Evolutionary conservation across 768 basidiomycete genomes (phyloP).

Genomic region (Fomitopsis pulvina): DNA sequence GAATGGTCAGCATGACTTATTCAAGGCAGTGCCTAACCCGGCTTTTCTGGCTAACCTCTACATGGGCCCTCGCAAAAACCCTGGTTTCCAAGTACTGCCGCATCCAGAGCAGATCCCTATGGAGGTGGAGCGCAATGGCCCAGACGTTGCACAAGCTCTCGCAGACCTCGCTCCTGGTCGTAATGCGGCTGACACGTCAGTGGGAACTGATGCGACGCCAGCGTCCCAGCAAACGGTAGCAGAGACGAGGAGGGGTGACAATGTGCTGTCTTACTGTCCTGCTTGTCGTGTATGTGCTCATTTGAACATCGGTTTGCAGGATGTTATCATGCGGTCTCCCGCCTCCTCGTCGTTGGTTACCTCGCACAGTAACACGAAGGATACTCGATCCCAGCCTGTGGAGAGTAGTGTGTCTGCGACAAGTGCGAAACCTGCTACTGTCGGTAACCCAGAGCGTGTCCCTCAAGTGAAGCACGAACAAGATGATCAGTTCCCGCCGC

Average conservation of each 20-base stretch:
- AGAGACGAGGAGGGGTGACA: neutral
- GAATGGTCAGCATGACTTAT: conserved; percentile 66
- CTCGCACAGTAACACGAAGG: neutral
- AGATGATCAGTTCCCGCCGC: neutral
- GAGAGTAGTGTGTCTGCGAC: neutral
- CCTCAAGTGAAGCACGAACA: neutral
- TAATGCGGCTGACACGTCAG: neutral
- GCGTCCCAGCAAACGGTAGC: neutral
- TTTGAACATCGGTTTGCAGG: neutral
- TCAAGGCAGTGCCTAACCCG: conserved; percentile 60
- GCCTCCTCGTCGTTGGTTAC: neutral
- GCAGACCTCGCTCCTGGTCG: conserved; percentile 10
- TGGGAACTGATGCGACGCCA: neutral
- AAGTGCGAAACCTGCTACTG: neutral
- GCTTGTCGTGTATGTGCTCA: neutral
- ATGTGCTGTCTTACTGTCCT: neutral
- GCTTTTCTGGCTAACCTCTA: conserved; percentile 58
- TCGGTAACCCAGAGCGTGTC: neutral
- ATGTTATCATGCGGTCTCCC: neutral
- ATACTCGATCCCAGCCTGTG: neutral
- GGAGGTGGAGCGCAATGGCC: conserved; percentile 24
- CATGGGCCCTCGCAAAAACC: conserved; percentile 39
- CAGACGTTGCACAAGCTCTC: conserved; percentile 14
- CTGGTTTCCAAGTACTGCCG: conserved; percentile 23
- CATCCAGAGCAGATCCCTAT: conserved; percentile 30